Evolutionary conservation across 129 eudicot genomes (phyloP).

Genomic region (carrot (Daucus carota)): DNA sequence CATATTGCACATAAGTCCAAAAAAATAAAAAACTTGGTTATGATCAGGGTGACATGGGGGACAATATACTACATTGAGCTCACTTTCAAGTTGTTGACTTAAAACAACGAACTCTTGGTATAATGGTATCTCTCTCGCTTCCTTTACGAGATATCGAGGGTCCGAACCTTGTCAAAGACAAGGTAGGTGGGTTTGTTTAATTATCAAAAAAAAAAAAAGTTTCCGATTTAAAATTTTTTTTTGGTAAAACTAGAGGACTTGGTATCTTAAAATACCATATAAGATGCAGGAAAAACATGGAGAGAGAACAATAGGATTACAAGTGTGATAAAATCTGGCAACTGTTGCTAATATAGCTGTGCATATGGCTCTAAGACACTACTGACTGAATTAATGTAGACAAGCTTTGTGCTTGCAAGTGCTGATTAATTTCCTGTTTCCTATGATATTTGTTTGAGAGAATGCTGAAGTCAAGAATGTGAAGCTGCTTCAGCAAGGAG

Average conservation of each 20-base stretch:
- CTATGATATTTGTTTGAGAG: slow-evolving; percentile 7
- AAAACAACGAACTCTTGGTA: too few species aligned
- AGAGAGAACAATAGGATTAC: background rate
- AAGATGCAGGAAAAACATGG: too few species aligned
- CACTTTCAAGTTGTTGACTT: background rate
- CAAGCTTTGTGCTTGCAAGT: background rate
- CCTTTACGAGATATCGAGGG: too few species aligned
- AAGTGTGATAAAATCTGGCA: background rate
- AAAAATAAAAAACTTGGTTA: background rate
- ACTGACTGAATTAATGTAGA: too few species aligned
- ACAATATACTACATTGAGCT: background rate
- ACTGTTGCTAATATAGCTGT: background rate
- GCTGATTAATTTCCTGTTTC: background rate
- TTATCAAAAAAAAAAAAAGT: too few species aligned
- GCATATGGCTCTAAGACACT: background rate
- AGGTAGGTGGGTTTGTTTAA: too few species aligned
- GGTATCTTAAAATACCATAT: background rate
- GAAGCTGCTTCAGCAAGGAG: background rate
- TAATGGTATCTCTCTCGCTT: too few species aligned
- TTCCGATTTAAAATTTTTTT: too few species aligned
- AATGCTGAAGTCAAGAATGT: background rate
- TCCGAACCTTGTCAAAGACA: too few species aligned
- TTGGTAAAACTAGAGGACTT: background rate
- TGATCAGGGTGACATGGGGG: background rate
- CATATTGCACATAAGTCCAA: background rate